Evolutionary conservation across 129 eudicot species (phyloP).

Genomic region (Sambucus nigra): DNA sequence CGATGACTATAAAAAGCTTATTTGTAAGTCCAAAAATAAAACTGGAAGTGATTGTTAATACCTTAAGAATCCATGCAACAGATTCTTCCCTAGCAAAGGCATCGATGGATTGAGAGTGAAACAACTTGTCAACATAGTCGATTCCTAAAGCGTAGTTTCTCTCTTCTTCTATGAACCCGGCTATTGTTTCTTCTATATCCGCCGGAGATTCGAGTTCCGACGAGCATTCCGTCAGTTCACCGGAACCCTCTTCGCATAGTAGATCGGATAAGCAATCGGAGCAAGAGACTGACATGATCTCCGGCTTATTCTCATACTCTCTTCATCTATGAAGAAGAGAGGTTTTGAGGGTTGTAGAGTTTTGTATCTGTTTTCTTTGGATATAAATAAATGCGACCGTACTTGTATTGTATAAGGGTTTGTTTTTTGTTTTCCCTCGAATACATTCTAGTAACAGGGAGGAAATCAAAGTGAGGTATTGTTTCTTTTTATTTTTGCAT

Average conservation of each 20-base stretch:
- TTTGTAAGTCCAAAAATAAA: neutral
- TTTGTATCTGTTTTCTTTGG: conserved; percentile 10
- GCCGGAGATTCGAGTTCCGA: conserved; percentile 40
- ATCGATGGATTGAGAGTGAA: conserved; percentile 50
- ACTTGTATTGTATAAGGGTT: no score
- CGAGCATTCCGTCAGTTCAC: conserved; percentile 47
- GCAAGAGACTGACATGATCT: conserved; percentile 66
- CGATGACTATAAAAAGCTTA: no score
- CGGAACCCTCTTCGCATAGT: conserved; percentile 87
- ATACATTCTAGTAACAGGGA: no score
- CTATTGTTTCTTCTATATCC: conserved; percentile 55
- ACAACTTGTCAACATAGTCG: conserved; percentile 31
- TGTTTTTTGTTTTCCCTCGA: neutral
- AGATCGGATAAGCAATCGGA: conserved; percentile 77
- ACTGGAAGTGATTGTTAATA: no score
- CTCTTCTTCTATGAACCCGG: conserved; percentile 71
- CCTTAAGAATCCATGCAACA: conserved; percentile 96
- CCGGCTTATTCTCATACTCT: conserved; percentile 30
- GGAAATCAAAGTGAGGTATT: no score
- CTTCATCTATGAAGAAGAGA: conserved; percentile 16
- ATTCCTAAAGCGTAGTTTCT: conserved; percentile 42
- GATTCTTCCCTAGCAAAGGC: conserved; percentile 66
- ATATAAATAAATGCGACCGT: conserved; percentile 18
- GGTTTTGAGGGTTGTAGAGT: conserved; percentile 3
- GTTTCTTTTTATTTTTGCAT: no score